Evolutionary conservation across 768 basidiomycete species (phyloP).

Genomic region (Boletus rubroflammeus): DNA sequence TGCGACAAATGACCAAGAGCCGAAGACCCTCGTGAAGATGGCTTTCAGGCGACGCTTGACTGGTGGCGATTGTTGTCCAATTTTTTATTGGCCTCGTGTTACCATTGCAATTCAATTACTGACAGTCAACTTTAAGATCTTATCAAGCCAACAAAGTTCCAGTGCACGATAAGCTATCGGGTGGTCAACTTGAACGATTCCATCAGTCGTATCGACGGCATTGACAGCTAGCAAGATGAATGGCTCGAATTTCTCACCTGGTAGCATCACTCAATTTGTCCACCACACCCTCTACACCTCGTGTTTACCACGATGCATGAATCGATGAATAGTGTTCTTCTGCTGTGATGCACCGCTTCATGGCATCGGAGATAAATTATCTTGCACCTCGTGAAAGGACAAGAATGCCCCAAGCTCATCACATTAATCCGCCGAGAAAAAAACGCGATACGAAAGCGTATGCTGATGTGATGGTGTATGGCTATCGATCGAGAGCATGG

Average conservation of each 20-base stretch:
- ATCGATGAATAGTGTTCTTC: conserved; percentile 17
- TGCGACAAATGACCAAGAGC: conserved; percentile 4
- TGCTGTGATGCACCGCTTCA: conserved; percentile 26
- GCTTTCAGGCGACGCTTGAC: conserved; percentile 15
- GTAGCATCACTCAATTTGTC: conserved; percentile 10
- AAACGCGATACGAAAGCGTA: neutral
- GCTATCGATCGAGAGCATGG: neutral
- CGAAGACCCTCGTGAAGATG: conserved; percentile 15
- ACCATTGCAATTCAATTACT: conserved; percentile 8
- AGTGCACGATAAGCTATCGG: neutral
- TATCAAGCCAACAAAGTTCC: conserved; percentile 12
- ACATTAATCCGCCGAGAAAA: conserved; percentile 18
- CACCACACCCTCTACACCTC: conserved; percentile 23
- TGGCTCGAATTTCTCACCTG: conserved; percentile 7
- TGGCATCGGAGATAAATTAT: conserved; percentile 29
- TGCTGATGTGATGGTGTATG: neutral
- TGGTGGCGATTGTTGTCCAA: conserved; percentile 17
- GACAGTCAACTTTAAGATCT: conserved; percentile 12
- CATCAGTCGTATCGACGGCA: conserved; percentile 8
- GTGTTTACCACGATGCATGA: conserved; percentile 34
- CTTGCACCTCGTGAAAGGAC: conserved; percentile 15
- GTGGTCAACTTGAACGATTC: conserved; percentile 1
- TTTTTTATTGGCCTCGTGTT: conserved; percentile 22
- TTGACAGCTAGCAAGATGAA: conserved; percentile 11
- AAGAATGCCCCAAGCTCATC: conserved; percentile 18